These are phyloP conservation scores for Lodderomyces margitis DNA, from an alignment of 1,139 yeast genomes.

Conservation along the genomic window DNA sequence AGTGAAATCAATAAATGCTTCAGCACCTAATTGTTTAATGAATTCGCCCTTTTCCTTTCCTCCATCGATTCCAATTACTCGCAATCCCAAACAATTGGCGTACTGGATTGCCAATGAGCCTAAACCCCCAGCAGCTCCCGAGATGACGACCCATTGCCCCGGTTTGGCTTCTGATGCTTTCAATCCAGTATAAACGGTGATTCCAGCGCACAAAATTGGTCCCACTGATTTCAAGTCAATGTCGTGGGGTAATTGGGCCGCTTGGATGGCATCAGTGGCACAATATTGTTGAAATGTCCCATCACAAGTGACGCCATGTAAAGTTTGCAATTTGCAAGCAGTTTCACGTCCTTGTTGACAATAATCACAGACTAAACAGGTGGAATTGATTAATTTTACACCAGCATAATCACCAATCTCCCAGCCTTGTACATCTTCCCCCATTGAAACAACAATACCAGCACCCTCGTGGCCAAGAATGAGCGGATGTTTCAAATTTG, in stretches of 20 bases:
- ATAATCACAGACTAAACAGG: conserved; percentile 67
- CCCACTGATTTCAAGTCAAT: conserved; percentile 72
- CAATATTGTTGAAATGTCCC: conserved; percentile 82
- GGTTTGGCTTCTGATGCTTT: conserved; percentile 63
- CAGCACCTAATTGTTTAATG: conserved; percentile 62
- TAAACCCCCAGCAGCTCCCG: conserved; percentile 80
- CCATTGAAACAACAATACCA: conserved; percentile 71
- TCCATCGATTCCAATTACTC: conserved; percentile 75
- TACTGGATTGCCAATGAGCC: conserved; percentile 75
- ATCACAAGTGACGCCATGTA: conserved; percentile 76
- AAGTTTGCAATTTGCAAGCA: conserved; percentile 63
- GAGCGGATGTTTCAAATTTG: conserved; percentile 51
- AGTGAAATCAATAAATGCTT: conserved; percentile 63
- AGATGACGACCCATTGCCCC: conserved; percentile 75
- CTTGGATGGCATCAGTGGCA: conserved; percentile 82
- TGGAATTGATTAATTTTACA: conserved; percentile 72
- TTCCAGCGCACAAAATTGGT: conserved; percentile 81
- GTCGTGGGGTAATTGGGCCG: conserved; percentile 70
- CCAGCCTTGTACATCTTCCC: conserved; percentile 63
- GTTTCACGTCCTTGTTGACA: conserved; percentile 65
- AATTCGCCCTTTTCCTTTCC: conserved; percentile 64
- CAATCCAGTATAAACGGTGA: conserved; percentile 75
- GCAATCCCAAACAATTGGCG: conserved; percentile 71
- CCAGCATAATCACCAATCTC: conserved; percentile 72
- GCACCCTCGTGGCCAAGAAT: conserved; percentile 88